These are phyloP conservation scores for Triticum urartu DNA, from an alignment of 176 grass and related monocot genomes.

Conservation along the genomic window DNA sequence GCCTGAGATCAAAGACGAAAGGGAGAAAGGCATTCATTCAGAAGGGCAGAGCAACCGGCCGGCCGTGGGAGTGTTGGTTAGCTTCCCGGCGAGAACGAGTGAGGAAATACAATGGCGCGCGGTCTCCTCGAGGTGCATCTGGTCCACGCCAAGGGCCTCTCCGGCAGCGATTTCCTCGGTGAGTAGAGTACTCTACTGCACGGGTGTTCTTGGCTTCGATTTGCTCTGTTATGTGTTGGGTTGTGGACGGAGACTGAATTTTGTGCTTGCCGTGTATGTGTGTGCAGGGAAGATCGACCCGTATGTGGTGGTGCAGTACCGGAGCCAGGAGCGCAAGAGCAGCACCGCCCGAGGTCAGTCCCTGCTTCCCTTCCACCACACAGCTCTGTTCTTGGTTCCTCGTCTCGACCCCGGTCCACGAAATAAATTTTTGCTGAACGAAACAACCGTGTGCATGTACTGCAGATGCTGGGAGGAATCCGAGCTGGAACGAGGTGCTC, in stretches of 20 bases:
- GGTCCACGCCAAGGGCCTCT: constrained; percentile 63
- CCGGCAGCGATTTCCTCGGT: constrained; percentile 68
- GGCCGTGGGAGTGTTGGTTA: background rate
- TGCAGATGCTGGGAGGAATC: constrained; percentile 67
- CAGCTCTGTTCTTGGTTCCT: background rate
- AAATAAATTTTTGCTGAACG: background rate
- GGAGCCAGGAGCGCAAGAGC: constrained; percentile 81
- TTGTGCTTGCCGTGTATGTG: background rate
- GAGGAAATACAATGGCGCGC: constrained; percentile 41
- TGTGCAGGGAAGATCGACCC: constrained; percentile 72
- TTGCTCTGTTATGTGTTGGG: no score
- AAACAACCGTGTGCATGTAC: background rate
- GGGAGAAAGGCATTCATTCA: background rate
- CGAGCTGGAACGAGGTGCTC: constrained; percentile 78
- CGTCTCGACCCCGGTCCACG: no score
- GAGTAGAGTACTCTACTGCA: background rate
- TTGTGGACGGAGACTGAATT: background rate
- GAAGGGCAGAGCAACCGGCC: background rate
- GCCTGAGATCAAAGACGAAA: background rate
- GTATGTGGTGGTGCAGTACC: constrained; percentile 70
- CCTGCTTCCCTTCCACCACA: background rate
- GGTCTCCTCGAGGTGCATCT: constrained; percentile 71
- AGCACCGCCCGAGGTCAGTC: constrained; percentile 48
- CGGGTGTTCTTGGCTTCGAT: background rate
- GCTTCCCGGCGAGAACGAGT: background rate